phyloP scores from a whole-genome alignment of 164 flowering plant genomes.

The Protea cynaroides region DNA sequence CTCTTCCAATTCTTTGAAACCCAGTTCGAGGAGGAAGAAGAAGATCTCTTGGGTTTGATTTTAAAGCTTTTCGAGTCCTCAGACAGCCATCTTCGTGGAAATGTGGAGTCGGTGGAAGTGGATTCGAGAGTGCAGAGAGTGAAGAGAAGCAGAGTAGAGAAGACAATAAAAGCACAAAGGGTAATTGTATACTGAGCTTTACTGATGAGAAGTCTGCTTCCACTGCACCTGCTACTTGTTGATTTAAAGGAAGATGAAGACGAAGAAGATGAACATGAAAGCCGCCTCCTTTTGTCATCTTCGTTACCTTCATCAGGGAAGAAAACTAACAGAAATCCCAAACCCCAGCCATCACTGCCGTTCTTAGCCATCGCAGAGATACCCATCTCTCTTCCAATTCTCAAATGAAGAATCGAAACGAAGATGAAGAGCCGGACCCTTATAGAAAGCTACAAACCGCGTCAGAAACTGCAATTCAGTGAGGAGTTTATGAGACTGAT shows the following conservation, averaged over 20 bases:
- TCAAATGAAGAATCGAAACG: no score
- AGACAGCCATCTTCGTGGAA: conserved; percentile 29
- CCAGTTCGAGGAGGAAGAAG: not conserved
- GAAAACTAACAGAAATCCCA: conserved; percentile 1
- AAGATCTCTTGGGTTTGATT: not conserved
- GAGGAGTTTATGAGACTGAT: no score
- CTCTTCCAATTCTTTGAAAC: not conserved
- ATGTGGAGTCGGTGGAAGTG: conserved; percentile 2
- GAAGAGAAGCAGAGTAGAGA: conserved; percentile 67
- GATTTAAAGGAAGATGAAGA: not conserved
- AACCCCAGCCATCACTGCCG: not conserved
- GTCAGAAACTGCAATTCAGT: no score
- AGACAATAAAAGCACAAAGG: conserved; percentile 51
- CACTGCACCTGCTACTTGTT: conserved; percentile 4
- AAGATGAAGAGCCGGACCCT: no score
- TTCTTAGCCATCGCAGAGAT: not conserved
- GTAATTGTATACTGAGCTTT: conserved; percentile 78
- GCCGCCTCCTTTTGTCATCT: not conserved
- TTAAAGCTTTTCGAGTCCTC: conserved; percentile 4
- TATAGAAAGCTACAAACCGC: no score
- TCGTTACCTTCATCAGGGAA: not conserved
- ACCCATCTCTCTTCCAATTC: not conserved
- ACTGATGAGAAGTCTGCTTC: conserved; percentile 25
- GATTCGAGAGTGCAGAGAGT: conserved; percentile 66
- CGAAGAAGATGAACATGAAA: not conserved